Conservation (phyloP, 495 filamentous ascomycete species). For the Letharia columbiana region DNA sequence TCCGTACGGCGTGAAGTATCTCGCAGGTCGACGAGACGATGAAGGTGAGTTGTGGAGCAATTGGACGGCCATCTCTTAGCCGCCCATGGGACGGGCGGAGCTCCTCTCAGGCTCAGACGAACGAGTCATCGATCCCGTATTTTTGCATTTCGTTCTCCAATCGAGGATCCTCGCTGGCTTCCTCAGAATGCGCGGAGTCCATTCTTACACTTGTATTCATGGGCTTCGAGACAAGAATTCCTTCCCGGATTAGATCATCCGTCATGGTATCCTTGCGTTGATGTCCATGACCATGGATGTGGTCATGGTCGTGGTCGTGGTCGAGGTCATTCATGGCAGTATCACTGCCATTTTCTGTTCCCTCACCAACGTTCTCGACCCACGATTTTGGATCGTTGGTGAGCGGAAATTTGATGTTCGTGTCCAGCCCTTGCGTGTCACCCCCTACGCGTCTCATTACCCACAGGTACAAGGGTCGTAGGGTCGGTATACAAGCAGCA, state of each 20-base stretch:
- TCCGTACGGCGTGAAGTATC: neutral
- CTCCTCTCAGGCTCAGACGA: neutral
- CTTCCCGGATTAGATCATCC: constrained; percentile 21
- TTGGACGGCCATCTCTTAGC: neutral
- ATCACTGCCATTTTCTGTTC: constrained; percentile 1
- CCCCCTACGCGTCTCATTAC: constrained; percentile 9
- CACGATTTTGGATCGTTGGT: constrained; percentile 20
- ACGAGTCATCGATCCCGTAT: constrained; percentile 18
- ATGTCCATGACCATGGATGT: neutral
- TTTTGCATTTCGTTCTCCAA: constrained; percentile 21
- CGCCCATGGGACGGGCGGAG: neutral
- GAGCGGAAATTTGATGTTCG: constrained; percentile 23
- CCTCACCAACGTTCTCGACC: constrained; percentile 15
- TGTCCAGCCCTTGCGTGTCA: constrained; percentile 3
- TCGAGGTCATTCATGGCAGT: neutral
- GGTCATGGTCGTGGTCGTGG: neutral
- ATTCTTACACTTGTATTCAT: neutral
- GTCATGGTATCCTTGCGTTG: constrained; percentile 14
- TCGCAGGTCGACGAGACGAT: neutral
- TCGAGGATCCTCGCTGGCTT: constrained; percentile 2
- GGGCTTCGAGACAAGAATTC: constrained; percentile 10
- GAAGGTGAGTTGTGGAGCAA: neutral
- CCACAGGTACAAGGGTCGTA: constrained; percentile 19
- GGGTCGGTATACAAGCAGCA: constrained; percentile 23
- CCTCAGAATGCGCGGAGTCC: neutral